Percentiles rank a stretch among this genome's conserved stretches.
Evolutionary conservation across 768 basidiomycete genomes (phyloP).

Genomic region (Ramaria sp.): DNA sequence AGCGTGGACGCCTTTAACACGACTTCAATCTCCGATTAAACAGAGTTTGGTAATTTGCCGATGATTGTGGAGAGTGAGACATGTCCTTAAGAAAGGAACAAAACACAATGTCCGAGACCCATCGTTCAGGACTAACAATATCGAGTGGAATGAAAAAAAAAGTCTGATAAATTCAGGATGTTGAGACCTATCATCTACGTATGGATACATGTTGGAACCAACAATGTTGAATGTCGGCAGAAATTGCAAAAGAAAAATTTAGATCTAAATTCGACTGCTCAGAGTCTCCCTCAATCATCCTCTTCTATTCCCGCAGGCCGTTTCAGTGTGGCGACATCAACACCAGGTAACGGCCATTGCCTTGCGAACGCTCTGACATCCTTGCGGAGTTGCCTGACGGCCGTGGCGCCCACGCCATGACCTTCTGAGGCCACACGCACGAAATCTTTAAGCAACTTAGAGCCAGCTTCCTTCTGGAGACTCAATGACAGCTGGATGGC

Average conservation of each 20-base stretch:
- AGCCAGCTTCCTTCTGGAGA: conserved; percentile 90
- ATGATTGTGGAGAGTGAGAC: no score
- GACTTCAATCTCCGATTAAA: conserved; percentile 6
- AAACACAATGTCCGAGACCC: neutral
- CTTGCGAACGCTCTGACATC: conserved; percentile 79
- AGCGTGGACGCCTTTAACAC: neutral
- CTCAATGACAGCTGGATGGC: conserved; percentile 82
- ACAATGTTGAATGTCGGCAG: conserved; percentile 47
- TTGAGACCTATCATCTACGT: conserved; percentile 8
- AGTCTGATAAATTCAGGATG: neutral
- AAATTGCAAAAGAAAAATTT: conserved; percentile 5
- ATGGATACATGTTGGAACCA: conserved; percentile 23
- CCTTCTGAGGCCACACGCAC: conserved; percentile 61
- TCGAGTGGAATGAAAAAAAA: no score
- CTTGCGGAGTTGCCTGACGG: conserved; percentile 61
- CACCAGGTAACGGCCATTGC: conserved; percentile 90
- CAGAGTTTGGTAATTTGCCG: no score
- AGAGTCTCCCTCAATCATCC: conserved; percentile 23
- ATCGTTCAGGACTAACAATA: no score
- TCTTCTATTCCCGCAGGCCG: conserved; percentile 40
- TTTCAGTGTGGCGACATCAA: conserved; percentile 35
- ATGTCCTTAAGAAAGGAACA: no score
- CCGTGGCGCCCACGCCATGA: conserved; percentile 58
- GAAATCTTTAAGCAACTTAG: conserved; percentile 94
- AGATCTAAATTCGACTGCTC: neutral